phyloP scores from a whole-genome alignment of 2,329 filamentous ascomycete genomes.

The Beauveria bassiana region DNA sequence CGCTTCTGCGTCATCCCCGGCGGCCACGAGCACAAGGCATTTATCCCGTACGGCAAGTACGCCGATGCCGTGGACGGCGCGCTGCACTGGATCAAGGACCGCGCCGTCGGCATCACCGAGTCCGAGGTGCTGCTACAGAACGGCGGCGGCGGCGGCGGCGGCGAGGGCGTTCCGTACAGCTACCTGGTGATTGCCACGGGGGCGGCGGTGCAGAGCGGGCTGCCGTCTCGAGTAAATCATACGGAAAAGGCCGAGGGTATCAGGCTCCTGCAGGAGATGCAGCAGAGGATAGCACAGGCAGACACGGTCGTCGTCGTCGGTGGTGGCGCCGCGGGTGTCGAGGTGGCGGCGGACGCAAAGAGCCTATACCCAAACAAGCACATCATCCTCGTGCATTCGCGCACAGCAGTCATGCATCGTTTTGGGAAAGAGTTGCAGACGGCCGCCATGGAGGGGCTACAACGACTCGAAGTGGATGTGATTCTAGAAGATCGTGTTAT shows the following conservation, averaged over 20 bases:
- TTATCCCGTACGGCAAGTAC: constrained; percentile 48
- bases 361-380: constrained; percentile 46
- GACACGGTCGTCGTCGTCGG: constrained; percentile 43
- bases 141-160: constrained; percentile 24
- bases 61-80: constrained; percentile 27
- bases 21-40: constrained; percentile 47
- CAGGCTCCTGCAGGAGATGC: constrained; percentile 35
- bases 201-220: constrained; percentile 31
- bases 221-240: constrained; percentile 41
- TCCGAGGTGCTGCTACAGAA: constrained; percentile 32
- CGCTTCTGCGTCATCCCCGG: constrained; percentile 47
- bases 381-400: constrained; percentile 51
- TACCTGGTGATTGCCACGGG: constrained; percentile 53
- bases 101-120: constrained; percentile 30
- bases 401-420: constrained; percentile 41
- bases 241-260: constrained; percentile 36
- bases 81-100: constrained; percentile 34
- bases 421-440: constrained; percentile 38
- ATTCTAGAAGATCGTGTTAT: constrained; percentile 43
- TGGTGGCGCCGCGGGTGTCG: constrained; percentile 54
- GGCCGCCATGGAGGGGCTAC: constrained; percentile 32
- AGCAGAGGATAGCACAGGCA: constrained; percentile 35
- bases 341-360: constrained; percentile 54
- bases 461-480: constrained; percentile 39
- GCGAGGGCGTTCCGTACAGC: constrained; percentile 41